These are phyloP conservation scores for Canavalia gladiata DNA, from an alignment of 306 rosid genomes.

Conservation along the genomic window DNA sequence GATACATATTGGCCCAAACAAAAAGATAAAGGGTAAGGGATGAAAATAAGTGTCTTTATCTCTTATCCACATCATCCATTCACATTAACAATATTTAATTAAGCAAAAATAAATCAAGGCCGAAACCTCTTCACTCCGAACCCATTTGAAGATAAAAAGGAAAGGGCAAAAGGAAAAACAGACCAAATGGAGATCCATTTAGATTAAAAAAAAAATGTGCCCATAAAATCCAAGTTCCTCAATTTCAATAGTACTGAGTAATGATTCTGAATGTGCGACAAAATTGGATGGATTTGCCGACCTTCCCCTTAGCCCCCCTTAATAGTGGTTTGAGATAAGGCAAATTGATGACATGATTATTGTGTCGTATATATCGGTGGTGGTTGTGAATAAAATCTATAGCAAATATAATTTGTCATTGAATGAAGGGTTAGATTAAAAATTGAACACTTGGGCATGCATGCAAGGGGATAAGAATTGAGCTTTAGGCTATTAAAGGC, in stretches of 20 bases:
- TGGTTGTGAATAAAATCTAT: conserved; percentile 34
- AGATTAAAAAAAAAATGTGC: conserved; percentile 6
- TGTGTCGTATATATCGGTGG: not conserved
- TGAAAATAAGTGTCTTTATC: conserved; percentile 45
- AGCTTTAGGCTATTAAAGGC: conserved; percentile 36
- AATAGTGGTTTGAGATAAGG: conserved; percentile 49
- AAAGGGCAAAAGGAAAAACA: not conserved
- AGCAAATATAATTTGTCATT: not conserved
- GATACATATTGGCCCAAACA: conserved; percentile 45
- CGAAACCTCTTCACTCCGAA: conserved; percentile 2
- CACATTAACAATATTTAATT: not conserved
- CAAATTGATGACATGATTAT: conserved; percentile 11
- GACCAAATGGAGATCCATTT: conserved; percentile 1
- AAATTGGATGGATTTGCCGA: conserved; percentile 58
- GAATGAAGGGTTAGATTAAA: conserved; percentile 14
- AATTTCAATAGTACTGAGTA: conserved; percentile 4
- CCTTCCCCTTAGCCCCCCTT: not conserved
- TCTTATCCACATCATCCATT: conserved; percentile 49
- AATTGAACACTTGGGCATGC: conserved; percentile 31
- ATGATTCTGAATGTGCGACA: conserved; percentile 35
- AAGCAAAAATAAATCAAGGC: conserved; percentile 28
- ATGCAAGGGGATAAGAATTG: conserved; percentile 53
- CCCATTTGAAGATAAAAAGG: conserved; percentile 21
- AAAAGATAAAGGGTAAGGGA: conserved; percentile 3
- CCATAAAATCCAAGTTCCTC: conserved; percentile 12